These are phyloP conservation scores for Clarkia xantiana DNA, from an alignment of 345 rosid species.

Conservation along the genomic window DNA sequence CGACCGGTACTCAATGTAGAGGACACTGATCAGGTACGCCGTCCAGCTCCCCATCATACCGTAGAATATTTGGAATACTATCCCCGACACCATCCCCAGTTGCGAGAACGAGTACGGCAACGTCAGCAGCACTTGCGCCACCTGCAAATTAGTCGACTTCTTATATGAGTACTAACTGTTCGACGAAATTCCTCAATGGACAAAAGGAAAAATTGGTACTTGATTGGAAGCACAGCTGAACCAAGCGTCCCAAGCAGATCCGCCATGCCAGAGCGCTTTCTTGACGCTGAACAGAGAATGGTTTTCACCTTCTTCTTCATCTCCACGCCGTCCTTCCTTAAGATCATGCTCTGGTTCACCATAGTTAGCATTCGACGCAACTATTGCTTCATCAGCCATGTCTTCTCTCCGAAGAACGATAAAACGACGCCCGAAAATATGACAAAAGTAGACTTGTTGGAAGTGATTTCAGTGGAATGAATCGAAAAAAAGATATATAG, in stretches of 20 bases:
- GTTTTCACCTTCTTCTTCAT: slow-evolving; percentile 22
- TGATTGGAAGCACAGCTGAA: slow-evolving; percentile 98
- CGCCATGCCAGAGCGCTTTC: slow-evolving; percentile 89
- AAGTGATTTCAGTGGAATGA: no score
- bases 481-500: no score
- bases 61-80: slow-evolving; percentile 72
- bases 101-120: slow-evolving; percentile 97
- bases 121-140: slow-evolving; percentile 89
- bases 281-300: slow-evolving; percentile 42
- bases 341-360: slow-evolving; percentile 1
- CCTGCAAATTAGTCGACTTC: slow-evolving; percentile 22
- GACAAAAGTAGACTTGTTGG: no score
- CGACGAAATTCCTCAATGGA: background rate
- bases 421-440: background rate
- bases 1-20: slow-evolving; percentile 80
- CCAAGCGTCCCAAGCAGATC: slow-evolving; percentile 99
- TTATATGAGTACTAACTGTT: background rate
- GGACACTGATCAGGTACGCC: slow-evolving; percentile 94
- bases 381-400: slow-evolving; percentile 15
- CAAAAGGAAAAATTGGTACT: slow-evolving; percentile 15
- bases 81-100: slow-evolving; percentile 84
- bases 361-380: slow-evolving; percentile 5
- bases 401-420: no score
- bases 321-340: slow-evolving; percentile 12
- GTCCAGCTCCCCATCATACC: slow-evolving; percentile 97